phyloP scores from a whole-genome alignment of 2,329 filamentous ascomycete species.

The Thelonectria olida region DNA sequence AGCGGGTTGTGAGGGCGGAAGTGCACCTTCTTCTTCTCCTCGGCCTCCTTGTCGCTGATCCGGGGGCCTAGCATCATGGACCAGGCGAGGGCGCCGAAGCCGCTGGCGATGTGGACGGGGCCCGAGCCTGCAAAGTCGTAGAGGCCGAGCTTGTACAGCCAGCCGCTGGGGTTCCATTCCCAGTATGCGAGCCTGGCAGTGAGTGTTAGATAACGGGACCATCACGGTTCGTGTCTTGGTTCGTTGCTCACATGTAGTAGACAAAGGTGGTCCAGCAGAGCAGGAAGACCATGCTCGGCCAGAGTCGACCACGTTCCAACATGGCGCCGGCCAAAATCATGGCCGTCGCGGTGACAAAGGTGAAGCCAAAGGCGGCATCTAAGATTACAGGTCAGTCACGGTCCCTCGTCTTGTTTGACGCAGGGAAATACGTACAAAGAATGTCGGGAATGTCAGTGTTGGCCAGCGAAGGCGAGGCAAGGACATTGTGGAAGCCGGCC shows the following conservation, averaged over 20 bases:
- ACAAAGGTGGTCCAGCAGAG: slow-evolving; percentile 73
- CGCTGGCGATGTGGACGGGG: slow-evolving; percentile 71
- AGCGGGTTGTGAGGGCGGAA: slow-evolving; percentile 69
- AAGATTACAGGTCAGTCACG: neutral
- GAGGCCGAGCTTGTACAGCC: slow-evolving; percentile 68
- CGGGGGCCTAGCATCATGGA: slow-evolving; percentile 70
- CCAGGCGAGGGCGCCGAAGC: slow-evolving; percentile 71
- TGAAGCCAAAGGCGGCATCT: slow-evolving; percentile 49
- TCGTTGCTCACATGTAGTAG: slow-evolving; percentile 59
- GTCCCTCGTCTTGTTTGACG: fast-evolving
- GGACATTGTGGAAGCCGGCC: slow-evolving; percentile 46
- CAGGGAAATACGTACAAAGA: slow-evolving; percentile 33
- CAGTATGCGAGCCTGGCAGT: slow-evolving; percentile 62
- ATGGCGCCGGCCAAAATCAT: slow-evolving; percentile 52
- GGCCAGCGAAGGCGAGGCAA: slow-evolving; percentile 49
- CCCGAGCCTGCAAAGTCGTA: slow-evolving; percentile 71
- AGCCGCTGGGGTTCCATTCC: slow-evolving; percentile 74
- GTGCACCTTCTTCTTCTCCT: slow-evolving; percentile 32
- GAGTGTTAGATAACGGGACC: too few species aligned
- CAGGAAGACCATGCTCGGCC: slow-evolving; percentile 67
- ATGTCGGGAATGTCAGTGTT: slow-evolving; percentile 50
- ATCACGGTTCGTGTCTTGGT: too few species aligned
- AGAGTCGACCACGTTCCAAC: slow-evolving; percentile 47
- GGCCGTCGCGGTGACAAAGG: slow-evolving; percentile 50
- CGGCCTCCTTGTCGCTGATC: slow-evolving; percentile 28